Conservation (phyloP, 805 yeast species). For the Lipomyces kockii region DNA sequence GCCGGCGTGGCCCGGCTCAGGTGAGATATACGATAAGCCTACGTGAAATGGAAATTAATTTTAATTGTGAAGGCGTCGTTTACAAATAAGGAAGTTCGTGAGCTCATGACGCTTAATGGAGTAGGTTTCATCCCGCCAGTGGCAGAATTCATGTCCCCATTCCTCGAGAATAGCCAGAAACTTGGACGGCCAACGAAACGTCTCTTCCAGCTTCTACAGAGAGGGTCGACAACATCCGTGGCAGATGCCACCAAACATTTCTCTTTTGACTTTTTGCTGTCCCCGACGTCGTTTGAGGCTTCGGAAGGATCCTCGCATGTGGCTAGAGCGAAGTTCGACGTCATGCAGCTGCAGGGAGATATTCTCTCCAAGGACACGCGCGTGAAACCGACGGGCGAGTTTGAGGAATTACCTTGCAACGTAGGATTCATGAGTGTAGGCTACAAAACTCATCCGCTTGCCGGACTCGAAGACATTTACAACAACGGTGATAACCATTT, state of each 20-base stretch:
- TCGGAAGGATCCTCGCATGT: neutral
- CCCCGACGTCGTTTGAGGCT: conserved; percentile 60
- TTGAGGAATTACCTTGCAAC: conserved; percentile 53
- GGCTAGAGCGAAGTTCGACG: conserved; percentile 39
- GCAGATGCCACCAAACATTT: conserved; percentile 50
- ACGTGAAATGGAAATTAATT: neutral
- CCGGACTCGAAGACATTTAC: conserved; percentile 56
- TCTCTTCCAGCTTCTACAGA: conserved; percentile 64
- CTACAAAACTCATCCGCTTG: conserved; percentile 68
- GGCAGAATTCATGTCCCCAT: conserved; percentile 44
- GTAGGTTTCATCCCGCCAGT: conserved; percentile 55
- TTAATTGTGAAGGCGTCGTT: conserved; percentile 52
- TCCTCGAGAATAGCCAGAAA: conserved; percentile 40
- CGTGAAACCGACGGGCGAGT: conserved; percentile 48
- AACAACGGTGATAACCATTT: conserved; percentile 52
- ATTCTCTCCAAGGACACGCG: conserved; percentile 53
- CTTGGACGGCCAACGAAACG: conserved; percentile 65
- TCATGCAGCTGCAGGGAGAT: conserved; percentile 49
- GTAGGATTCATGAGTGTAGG: conserved; percentile 83
- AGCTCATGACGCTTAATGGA: conserved; percentile 67
- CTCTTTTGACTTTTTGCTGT: conserved; percentile 69
- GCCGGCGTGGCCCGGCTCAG: conserved; percentile 82
- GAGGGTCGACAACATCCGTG: conserved; percentile 50
- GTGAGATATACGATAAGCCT: neutral
- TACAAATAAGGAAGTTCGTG: conserved; percentile 90